A percentile compares a stretch with the other conserved stretches of the same genome.
phyloP scores from a whole-genome alignment of 2,329 filamentous ascomycete genomes.

The Chrysoporthe puriensis region DNA sequence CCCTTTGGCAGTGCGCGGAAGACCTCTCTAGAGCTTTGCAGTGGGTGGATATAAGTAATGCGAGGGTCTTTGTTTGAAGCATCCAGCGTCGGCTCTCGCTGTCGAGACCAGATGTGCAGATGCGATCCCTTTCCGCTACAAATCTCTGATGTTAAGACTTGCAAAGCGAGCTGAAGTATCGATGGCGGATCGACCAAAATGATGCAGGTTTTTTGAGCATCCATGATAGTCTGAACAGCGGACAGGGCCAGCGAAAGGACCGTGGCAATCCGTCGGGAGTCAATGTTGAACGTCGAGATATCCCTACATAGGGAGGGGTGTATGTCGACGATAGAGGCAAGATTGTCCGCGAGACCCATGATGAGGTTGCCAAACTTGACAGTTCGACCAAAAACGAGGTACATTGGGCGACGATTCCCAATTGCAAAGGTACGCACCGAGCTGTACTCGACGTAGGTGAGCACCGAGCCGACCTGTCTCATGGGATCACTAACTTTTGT shows the following conservation, averaged over 20 bases:
- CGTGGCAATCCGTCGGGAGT: not conserved
- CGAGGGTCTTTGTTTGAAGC: not conserved
- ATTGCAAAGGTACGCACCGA: constrained; percentile 38
- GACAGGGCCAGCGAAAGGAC: constrained; percentile 4
- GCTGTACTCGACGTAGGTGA: constrained; percentile 44
- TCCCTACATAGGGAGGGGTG: not conserved
- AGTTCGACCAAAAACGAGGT: constrained; percentile 42
- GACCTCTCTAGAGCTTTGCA: constrained; percentile 32
- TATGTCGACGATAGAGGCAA: constrained; percentile 5
- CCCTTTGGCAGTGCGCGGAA: constrained; percentile 34
- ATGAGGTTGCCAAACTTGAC: constrained; percentile 33
- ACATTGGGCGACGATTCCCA: constrained; percentile 18
- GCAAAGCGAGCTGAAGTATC: not conserved
- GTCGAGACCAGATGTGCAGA: constrained; percentile 34
- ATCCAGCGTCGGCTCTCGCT: constrained; percentile 2
- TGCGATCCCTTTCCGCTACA: constrained; percentile 17
- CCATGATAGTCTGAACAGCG: not conserved
- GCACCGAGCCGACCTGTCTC: constrained; percentile 6
- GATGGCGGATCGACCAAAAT: constrained; percentile 40
- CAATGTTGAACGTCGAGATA: not conserved
- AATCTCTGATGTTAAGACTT: not conserved
- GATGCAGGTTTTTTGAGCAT: not conserved
- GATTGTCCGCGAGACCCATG: constrained; percentile 35
- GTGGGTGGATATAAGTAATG: constrained; percentile 18
- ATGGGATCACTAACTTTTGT: not conserved